Evolutionary conservation across 139 green algal species (phyloP).

Genomic region (Trebouxia sp.): DNA sequence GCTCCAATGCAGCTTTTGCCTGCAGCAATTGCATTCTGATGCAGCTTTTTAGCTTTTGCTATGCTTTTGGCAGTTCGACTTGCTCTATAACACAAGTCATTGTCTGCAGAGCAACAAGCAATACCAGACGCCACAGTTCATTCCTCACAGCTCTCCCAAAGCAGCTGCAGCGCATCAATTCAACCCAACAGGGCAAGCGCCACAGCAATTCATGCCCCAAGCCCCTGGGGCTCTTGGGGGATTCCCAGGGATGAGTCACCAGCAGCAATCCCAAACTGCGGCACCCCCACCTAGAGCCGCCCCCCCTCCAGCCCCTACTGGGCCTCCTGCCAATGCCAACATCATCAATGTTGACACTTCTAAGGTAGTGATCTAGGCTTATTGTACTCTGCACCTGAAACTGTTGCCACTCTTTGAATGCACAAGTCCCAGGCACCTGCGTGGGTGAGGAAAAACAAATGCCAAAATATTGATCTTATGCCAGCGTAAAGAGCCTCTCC

Average conservation of each 20-base stretch:
- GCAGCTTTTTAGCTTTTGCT: too few species aligned
- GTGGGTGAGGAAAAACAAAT: too few species aligned
- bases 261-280: conserved; percentile 8
- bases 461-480: too few species aligned
- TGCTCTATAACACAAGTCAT: too few species aligned
- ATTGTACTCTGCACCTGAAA: too few species aligned
- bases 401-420: too few species aligned
- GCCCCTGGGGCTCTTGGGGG: not conserved
- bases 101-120: conserved; percentile 8
- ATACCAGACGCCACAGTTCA: conserved; percentile 26
- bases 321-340: conserved; percentile 75
- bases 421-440: too few species aligned
- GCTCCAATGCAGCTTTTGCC: too few species aligned
- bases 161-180: not conserved
- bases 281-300: conserved; percentile 35
- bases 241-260: not conserved
- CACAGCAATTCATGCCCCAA: conserved; percentile 16
- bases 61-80: too few species aligned
- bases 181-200: not conserved
- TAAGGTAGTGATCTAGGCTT: conserved; percentile 35
- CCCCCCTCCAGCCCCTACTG: conserved; percentile 55
- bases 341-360: conserved; percentile 71
- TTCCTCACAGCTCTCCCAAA: conserved; percentile 34
- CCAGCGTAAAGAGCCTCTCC: too few species aligned
- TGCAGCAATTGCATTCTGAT: too few species aligned